Base-by-base conservation (phyloP, 78 protist species). In the Polysphondylium violaceum region DNA sequence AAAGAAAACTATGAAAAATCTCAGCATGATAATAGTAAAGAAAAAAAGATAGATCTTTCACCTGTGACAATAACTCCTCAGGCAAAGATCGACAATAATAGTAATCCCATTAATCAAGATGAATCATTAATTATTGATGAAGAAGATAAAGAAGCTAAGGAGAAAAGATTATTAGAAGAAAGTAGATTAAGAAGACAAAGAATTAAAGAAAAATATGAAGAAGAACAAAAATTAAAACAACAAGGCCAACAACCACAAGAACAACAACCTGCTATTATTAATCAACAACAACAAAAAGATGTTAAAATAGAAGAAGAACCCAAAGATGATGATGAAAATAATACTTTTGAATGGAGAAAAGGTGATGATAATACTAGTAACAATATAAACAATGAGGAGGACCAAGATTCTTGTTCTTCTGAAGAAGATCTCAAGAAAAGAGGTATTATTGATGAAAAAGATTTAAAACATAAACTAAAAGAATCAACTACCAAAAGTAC, bases 371-470 rank as follows among this genome's bases (percentile, higher is more conserved):
- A 16, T 6, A 19, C 27, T 16, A n/a, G 47, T 16, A 60, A 53
- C 0, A 14, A 35, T 8, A 16, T 27, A 25, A 16, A 43, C 1
- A 75, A 38, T 50, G 79, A 83, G 5, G 68, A 55, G 2, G 51
- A 67, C 33, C 40, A 56, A 35, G 65, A 56, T n/a, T 55, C 77
- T 14, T 83, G 81, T 21, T 83, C 91, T 12, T 67, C 81, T 31
- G 91, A 83, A 69, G 91, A 83, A 36, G 91, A 83, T 58, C 36
- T 83, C 25, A 67, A 83, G 38, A 83, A 83, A 11, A 27, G 91
- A 38, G 91, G 91, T 23, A 69, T 58, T 31, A 83, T 83, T 3
- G 64, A 83, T 43, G 65, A 21, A 4, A 65, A 51, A 2, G 91
- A 83, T 44, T 6, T 83, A 9, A 83, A 53, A 43, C 51, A 23